A percentile compares a stretch with the other conserved stretches of the same genome.
Evolutionary conservation across 768 basidiomycete species (phyloP).

Genomic region (Trametes villosa): DNA sequence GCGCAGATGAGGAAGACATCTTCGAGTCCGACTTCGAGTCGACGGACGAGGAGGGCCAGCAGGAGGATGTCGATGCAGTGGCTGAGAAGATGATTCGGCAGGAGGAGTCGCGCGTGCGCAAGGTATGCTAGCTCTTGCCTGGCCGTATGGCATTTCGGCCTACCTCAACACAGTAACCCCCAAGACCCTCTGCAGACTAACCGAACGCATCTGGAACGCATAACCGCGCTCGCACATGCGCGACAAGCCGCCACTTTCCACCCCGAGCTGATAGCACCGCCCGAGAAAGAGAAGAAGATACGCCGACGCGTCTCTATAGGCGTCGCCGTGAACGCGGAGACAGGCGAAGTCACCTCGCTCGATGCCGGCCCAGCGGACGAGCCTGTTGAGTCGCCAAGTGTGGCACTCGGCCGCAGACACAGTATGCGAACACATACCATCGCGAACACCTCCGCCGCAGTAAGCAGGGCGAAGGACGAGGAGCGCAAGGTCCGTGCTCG

Average conservation of each 20-base stretch:
- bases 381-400: not conserved
- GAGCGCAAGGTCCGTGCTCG: slow-evolving; percentile 55
- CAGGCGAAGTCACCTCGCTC: slow-evolving; percentile 53
- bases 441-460: slow-evolving; percentile 71
- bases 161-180: not conserved
- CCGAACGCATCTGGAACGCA: slow-evolving; percentile 60
- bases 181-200: slow-evolving; percentile 46
- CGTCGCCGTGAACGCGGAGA: slow-evolving; percentile 59
- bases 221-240: slow-evolving; percentile 67
- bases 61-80: slow-evolving; percentile 52
- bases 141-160: not conserved
- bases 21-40: slow-evolving; percentile 87
- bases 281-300: slow-evolving; percentile 29
- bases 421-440: slow-evolving; percentile 72
- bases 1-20: slow-evolving; percentile 75
- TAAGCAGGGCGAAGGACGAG: slow-evolving; percentile 63
- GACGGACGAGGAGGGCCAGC: slow-evolving; percentile 69
- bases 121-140: slow-evolving; percentile 40
- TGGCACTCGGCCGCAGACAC: slow-evolving; percentile 43
- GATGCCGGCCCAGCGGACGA: slow-evolving; percentile 29
- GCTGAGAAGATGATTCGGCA: slow-evolving; percentile 62
- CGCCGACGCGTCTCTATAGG: slow-evolving; percentile 61
- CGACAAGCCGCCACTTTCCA: slow-evolving; percentile 72
- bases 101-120: slow-evolving; percentile 60
- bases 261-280: slow-evolving; percentile 46